These are phyloP conservation scores for Calonectria leucothoes DNA, from an alignment of 2,329 filamentous ascomycete species.

Conservation along the genomic window DNA sequence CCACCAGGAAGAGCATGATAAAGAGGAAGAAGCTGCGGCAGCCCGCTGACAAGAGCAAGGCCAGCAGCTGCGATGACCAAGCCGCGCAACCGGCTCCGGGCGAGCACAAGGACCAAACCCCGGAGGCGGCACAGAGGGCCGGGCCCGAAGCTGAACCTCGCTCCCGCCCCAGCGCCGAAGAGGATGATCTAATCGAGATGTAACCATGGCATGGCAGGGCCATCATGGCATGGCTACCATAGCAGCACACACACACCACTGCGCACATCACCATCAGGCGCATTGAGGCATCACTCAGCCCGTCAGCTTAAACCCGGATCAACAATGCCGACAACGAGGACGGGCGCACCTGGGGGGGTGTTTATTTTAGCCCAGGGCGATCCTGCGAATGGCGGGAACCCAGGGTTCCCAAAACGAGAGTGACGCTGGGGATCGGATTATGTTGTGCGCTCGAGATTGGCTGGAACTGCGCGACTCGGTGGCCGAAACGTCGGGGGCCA, in stretches of 20 bases:
- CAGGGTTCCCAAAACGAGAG: neutral
- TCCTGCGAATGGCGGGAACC: no score
- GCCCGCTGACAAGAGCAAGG: neutral
- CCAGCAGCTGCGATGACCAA: neutral
- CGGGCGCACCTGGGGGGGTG: neutral
- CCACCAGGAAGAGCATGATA: conserved; percentile 11
- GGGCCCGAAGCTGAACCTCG: neutral
- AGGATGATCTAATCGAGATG: conserved; percentile 29
- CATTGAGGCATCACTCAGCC: neutral
- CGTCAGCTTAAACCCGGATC: neutral
- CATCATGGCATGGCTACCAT: no score
- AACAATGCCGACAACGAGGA: neutral
- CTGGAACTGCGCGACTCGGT: neutral
- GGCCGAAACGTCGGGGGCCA: neutral
- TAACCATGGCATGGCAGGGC: no score
- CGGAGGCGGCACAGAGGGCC: neutral
- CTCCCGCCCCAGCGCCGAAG: neutral
- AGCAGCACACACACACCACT: no score
- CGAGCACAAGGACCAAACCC: neutral
- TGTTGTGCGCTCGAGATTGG: neutral
- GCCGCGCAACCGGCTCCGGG: neutral
- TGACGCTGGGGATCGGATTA: neutral
- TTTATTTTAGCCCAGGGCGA: neutral
- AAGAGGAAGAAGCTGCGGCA: neutral
- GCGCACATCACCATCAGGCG: neutral